phyloP scores from a whole-genome alignment of 2,329 filamentous ascomycete genomes.

The Pseudocercospora cruenta region DNA sequence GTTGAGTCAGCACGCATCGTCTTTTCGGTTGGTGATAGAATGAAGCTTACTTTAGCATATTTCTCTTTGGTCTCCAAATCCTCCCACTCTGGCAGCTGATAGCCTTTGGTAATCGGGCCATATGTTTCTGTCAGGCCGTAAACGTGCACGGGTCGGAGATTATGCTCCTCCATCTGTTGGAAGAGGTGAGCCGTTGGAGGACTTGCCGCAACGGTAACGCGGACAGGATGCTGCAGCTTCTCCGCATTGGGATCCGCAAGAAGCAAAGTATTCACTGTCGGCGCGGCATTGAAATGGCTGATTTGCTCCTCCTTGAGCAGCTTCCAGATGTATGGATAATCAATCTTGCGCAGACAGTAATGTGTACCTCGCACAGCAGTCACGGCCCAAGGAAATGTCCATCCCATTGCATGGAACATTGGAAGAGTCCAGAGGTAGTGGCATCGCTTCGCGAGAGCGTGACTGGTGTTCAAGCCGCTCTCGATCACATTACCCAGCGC shows the following conservation, averaged over 20 bases:
- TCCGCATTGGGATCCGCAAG: constrained; percentile 78
- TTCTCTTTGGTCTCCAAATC: constrained; percentile 71
- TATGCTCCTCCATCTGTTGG: constrained; percentile 85
- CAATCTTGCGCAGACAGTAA: constrained; percentile 90
- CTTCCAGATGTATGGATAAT: constrained; percentile 91
- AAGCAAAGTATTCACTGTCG: constrained; percentile 92
- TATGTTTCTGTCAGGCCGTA: constrained; percentile 91
- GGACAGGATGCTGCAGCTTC: constrained; percentile 71
- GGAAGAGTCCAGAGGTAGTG: constrained; percentile 70
- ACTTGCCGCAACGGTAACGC: constrained; percentile 89
- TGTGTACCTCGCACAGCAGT: constrained; percentile 92
- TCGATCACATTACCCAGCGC: constrained; percentile 85
- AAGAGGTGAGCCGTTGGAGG: constrained; percentile 90
- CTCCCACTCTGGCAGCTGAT: constrained; percentile 86
- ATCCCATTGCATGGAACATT: constrained; percentile 73
- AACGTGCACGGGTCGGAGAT: constrained; percentile 88
- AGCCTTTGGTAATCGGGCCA: constrained; percentile 93
- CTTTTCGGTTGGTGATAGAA: neutral
- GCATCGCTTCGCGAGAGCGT: constrained; percentile 54
- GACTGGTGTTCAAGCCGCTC: constrained; percentile 69
- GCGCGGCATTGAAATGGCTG: constrained; percentile 94
- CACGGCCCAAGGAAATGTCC: constrained; percentile 63
- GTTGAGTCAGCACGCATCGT: neutral
- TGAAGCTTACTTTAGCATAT: constrained; percentile 61
- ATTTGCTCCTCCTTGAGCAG: constrained; percentile 83